Percentiles rank a stretch among this genome's conserved stretches.
phyloP scores from a whole-genome alignment of 163 green algal genomes.

The Scenedesmus sp. region DNA sequence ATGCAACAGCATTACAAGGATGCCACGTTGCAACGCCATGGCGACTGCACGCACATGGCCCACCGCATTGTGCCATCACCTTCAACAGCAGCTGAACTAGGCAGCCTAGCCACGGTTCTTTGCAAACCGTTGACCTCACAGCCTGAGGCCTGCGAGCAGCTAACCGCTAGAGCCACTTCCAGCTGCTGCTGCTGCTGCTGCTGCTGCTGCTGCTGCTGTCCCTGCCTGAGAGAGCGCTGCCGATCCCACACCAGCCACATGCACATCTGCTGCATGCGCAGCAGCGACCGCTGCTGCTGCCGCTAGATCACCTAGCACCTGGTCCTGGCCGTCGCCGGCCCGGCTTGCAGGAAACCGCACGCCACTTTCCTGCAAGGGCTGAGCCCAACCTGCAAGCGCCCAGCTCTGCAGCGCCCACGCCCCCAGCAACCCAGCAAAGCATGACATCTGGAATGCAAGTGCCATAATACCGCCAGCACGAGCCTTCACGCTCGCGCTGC shows the following conservation, averaged over 20 bases:
- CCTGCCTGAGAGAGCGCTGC: too few relatives aligned
- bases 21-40: too few relatives aligned
- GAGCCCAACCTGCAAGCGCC: constrained; percentile 23
- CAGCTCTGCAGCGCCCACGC: constrained; percentile 57
- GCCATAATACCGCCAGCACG: constrained; percentile 79
- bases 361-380: background rate
- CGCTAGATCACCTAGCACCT: background rate
- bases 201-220: constrained; percentile 22
- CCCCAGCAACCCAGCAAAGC: constrained; percentile 72
- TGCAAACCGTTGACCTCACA: too few relatives aligned
- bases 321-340: background rate
- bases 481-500: background rate
- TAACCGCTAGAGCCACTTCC: background rate
- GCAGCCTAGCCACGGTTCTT: too few relatives aligned
- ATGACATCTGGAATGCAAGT: constrained; percentile 77
- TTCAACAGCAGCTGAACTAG: too few relatives aligned
- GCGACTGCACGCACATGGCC: too few relatives aligned
- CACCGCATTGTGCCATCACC: too few relatives aligned
- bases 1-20: too few relatives aligned
- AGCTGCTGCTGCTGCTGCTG: background rate
- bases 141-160: background rate
- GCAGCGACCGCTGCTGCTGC: background rate
- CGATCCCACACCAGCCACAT: too few relatives aligned
- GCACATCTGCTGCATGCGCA: background rate
- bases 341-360: background rate